These are phyloP conservation scores for Chlamydomonas reinhardtii DNA, from an alignment of 163 green algal genomes.

Conservation along the genomic window DNA sequence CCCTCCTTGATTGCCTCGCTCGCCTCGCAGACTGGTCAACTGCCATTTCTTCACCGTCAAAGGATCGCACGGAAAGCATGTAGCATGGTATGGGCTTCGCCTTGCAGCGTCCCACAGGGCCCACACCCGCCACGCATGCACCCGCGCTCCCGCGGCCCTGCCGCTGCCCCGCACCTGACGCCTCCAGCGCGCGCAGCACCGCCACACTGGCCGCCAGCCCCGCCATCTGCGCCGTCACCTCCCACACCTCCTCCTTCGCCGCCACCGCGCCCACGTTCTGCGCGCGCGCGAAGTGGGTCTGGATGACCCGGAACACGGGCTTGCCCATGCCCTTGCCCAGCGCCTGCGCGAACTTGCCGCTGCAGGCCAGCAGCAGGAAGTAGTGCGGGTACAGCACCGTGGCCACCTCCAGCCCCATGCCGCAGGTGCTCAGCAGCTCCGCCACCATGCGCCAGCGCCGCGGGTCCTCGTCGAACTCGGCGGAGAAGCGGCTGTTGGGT, in stretches of 20 bases:
- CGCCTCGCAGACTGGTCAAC: too few species aligned
- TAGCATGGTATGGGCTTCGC: too few species aligned
- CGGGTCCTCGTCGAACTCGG: constrained; percentile 91
- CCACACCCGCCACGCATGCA: neutral
- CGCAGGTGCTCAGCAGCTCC: constrained; percentile 77
- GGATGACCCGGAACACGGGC: constrained; percentile 87
- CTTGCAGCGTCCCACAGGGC: too few species aligned
- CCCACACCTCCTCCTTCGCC: constrained; percentile 87
- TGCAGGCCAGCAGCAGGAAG: constrained; percentile 63
- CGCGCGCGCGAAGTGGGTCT: constrained; percentile 84
- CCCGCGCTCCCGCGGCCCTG: neutral
- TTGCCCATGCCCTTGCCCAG: constrained; percentile 85
- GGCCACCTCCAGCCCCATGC: constrained; percentile 83
- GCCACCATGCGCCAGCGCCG: constrained; percentile 84
- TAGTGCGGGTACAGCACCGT: constrained; percentile 74
- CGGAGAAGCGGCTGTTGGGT: constrained; percentile 30
- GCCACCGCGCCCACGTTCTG: constrained; percentile 91
- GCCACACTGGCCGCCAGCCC: constrained; percentile 72
- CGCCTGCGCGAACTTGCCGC: constrained; percentile 55
- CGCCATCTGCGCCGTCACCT: constrained; percentile 65
- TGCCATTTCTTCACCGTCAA: too few species aligned
- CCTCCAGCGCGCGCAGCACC: constrained; percentile 72
- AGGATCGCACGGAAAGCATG: too few species aligned
- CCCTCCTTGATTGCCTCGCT: too few species aligned
- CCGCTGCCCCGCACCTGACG: constrained; percentile 4